Conservation (phyloP, 1,139 yeast species). For the Yamadazyma triangularis region DNA sequence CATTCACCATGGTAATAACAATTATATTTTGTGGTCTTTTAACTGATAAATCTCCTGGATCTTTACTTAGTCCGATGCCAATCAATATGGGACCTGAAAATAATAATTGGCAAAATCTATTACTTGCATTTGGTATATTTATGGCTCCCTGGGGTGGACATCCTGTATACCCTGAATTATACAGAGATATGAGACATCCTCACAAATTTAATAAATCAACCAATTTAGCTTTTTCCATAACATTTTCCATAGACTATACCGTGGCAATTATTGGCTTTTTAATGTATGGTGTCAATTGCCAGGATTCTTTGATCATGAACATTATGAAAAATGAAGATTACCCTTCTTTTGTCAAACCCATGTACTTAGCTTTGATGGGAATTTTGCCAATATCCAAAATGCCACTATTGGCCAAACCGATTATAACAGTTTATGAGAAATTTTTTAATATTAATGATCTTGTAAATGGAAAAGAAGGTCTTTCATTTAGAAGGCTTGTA, state of each 20-base stretch:
- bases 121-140: constrained; percentile 66
- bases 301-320: constrained; percentile 38
- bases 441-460: constrained; percentile 8
- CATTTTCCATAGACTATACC: constrained; percentile 28
- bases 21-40: constrained; percentile 61
- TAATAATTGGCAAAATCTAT: constrained; percentile 8
- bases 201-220: constrained; percentile 25
- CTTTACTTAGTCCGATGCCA: constrained; percentile 51
- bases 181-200: constrained; percentile 81
- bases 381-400: constrained; percentile 38
- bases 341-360: constrained; percentile 27
- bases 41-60: constrained; percentile 58
- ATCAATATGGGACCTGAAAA: constrained; percentile 49
- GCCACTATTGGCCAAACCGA: constrained; percentile 37
- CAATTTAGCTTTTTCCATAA: constrained; percentile 29
- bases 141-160: constrained; percentile 94
- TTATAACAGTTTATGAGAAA: constrained; percentile 37
- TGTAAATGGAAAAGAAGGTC: neutral
- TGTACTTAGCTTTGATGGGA: constrained; percentile 34
- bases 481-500: neutral
- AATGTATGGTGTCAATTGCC: constrained; percentile 35
- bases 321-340: constrained; percentile 30
- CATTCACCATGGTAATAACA: constrained; percentile 56
- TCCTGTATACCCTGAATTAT: constrained; percentile 78
- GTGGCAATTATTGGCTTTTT: constrained; percentile 35